These are phyloP conservation scores for Zalaria obscura DNA, from an alignment of 2,329 filamentous ascomycete species.

Conservation along the genomic window DNA sequence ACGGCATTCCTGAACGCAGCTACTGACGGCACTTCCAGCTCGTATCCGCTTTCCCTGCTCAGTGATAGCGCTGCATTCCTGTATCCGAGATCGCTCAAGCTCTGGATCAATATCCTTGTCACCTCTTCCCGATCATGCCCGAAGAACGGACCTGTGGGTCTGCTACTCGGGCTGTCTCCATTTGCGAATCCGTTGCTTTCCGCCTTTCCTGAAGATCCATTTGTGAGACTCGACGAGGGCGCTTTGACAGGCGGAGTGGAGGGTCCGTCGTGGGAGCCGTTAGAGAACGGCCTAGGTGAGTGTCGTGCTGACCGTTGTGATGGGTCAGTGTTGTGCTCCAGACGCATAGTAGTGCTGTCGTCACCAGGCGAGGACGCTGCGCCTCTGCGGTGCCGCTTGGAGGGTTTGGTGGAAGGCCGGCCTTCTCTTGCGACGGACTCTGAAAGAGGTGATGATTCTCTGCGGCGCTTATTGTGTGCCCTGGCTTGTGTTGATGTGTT, in stretches of 20 bases:
- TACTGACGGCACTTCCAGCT: constrained; percentile 74
- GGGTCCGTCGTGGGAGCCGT: not conserved
- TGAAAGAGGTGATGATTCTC: not conserved
- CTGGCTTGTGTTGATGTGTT: too few relatives aligned
- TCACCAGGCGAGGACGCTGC: not conserved
- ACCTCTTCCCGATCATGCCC: constrained; percentile 89
- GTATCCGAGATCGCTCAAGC: constrained; percentile 79
- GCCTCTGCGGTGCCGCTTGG: not conserved
- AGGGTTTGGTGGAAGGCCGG: not conserved
- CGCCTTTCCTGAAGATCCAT: not conserved
- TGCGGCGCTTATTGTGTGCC: not conserved
- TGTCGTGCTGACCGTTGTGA: not conserved
- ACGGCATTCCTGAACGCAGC: constrained; percentile 75
- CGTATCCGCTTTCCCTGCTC: constrained; percentile 68
- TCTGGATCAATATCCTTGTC: constrained; percentile 82
- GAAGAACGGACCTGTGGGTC: constrained; percentile 42
- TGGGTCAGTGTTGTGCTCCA: not conserved
- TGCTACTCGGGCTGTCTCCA: not conserved
- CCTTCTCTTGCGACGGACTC: not conserved
- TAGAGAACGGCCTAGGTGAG: not conserved
- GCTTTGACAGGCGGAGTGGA: not conserved
- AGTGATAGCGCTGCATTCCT: constrained; percentile 59
- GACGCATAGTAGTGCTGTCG: not conserved
- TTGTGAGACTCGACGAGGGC: not conserved
- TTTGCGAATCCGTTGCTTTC: not conserved